These are phyloP conservation scores for Cenchrus americanus DNA, from an alignment of 176 grass and related monocot genomes.

Conservation along the genomic window DNA sequence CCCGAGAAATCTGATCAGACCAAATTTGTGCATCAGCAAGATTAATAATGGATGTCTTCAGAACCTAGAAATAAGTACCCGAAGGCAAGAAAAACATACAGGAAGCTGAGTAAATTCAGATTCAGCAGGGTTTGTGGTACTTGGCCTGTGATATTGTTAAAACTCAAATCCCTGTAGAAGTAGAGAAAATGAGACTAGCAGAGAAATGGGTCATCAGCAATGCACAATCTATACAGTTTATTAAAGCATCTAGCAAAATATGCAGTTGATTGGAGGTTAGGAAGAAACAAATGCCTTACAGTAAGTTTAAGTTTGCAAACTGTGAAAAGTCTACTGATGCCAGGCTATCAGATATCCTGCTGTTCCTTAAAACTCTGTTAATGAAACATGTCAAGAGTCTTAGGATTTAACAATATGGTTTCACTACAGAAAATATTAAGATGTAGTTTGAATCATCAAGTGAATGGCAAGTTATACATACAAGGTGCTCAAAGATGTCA, in stretches of 20 bases:
- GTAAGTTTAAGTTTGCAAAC: constrained; percentile 38
- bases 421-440: not conserved
- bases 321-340: constrained; percentile 52
- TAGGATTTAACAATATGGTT: too few species aligned
- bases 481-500: constrained; percentile 3
- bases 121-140: constrained; percentile 61
- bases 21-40: constrained; percentile 1
- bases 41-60: not conserved
- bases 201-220: constrained; percentile 14
- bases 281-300: constrained; percentile 41
- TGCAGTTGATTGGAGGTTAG: not conserved
- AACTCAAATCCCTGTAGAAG: constrained; percentile 76
- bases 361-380: constrained; percentile 77
- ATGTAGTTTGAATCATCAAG: not conserved
- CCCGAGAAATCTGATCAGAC: constrained; percentile 68
- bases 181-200: too few species aligned
- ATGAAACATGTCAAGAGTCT: not conserved
- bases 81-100: constrained; percentile 44
- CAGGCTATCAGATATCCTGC: constrained; percentile 18
- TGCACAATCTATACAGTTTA: not conserved
- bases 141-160: constrained; percentile 78
- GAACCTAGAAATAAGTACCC: constrained; percentile 25
- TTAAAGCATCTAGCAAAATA: not conserved
- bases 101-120: constrained; percentile 29
- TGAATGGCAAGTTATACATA: not conserved